These are phyloP conservation scores for Zygotorulaspora danielsina DNA, from an alignment of 805 yeast species.

Conservation along the genomic window DNA sequence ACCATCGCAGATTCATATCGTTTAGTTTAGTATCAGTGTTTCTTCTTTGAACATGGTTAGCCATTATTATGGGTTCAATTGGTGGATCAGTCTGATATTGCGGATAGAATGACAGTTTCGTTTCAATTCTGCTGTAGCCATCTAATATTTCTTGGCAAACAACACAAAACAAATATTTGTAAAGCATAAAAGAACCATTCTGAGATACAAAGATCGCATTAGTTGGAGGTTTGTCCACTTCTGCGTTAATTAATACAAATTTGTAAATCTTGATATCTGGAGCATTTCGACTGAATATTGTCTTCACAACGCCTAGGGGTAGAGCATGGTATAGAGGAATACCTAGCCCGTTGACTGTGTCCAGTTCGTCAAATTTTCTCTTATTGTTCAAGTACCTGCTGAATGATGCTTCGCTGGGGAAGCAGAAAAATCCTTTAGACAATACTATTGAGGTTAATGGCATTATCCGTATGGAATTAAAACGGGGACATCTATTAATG, in stretches of 20 bases:
- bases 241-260: conserved; percentile 17
- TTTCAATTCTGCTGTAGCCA: conserved; percentile 28
- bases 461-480: conserved; percentile 26
- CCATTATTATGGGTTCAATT: conserved; percentile 29
- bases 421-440: conserved; percentile 38
- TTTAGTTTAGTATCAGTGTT: conserved; percentile 34
- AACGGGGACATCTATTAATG: conserved; percentile 31
- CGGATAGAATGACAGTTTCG: conserved; percentile 33
- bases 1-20: conserved; percentile 38
- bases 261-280: conserved; percentile 35
- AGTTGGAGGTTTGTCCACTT: conserved; percentile 13
- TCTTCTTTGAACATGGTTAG: conserved; percentile 31
- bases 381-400: conserved; percentile 26
- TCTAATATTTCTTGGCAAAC: conserved; percentile 27
- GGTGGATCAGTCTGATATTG: conserved; percentile 16
- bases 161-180: conserved; percentile 35
- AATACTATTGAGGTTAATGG: conserved; percentile 35
- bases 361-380: conserved; percentile 25
- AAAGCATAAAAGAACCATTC: conserved; percentile 12
- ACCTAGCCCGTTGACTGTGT: conserved; percentile 28
- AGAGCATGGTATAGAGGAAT: conserved; percentile 37
- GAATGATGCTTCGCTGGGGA: conserved; percentile 37
- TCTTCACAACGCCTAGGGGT: conserved; percentile 28
- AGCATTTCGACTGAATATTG: conserved; percentile 28
- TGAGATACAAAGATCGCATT: conserved; percentile 13